Conservation (phyloP, 768 basidiomycete species). For the Vishniacozyma victoriae region DNA sequence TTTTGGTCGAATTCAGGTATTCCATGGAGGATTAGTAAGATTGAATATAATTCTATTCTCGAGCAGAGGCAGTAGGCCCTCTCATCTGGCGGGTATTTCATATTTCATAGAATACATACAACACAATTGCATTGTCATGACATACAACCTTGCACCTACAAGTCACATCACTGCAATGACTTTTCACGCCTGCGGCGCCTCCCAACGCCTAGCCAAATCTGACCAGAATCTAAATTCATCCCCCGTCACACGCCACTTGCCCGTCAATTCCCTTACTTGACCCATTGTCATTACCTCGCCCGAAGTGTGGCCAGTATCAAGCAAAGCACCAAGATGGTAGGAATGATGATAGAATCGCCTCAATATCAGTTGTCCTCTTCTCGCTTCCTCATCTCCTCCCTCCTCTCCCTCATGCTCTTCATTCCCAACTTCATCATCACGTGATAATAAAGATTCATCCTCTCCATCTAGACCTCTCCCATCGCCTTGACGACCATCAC, state of each 20-base stretch:
- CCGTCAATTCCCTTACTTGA: not conserved
- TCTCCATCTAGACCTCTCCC: conserved; percentile 27
- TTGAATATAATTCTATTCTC: conserved; percentile 33
- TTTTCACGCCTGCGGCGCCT: not conserved
- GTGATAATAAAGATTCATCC: conserved; percentile 22
- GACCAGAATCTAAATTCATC: not conserved
- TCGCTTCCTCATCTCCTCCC: conserved; percentile 21
- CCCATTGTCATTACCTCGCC: not conserved
- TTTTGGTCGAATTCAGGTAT: conserved; percentile 93
- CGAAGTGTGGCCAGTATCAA: conserved; percentile 1
- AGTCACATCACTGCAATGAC: not conserved
- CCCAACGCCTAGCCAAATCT: not conserved
- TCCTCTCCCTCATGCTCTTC: conserved; percentile 9
- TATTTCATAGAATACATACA: too few species aligned
- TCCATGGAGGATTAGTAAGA: conserved; percentile 32
- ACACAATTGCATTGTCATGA: too few species aligned
- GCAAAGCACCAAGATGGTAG: conserved; percentile 20
- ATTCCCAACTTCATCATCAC: conserved; percentile 3
- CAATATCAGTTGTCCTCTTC: conserved; percentile 23
- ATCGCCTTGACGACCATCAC: conserved; percentile 11
- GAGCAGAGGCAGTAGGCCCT: conserved; percentile 22
- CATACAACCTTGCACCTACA: not conserved
- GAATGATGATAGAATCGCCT: conserved; percentile 30
- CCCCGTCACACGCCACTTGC: too few species aligned
- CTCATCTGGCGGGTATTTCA: not conserved